Conservation (phyloP, 2,329 filamentous ascomycete genomes). For the Exophiala xenobiotica region DNA sequence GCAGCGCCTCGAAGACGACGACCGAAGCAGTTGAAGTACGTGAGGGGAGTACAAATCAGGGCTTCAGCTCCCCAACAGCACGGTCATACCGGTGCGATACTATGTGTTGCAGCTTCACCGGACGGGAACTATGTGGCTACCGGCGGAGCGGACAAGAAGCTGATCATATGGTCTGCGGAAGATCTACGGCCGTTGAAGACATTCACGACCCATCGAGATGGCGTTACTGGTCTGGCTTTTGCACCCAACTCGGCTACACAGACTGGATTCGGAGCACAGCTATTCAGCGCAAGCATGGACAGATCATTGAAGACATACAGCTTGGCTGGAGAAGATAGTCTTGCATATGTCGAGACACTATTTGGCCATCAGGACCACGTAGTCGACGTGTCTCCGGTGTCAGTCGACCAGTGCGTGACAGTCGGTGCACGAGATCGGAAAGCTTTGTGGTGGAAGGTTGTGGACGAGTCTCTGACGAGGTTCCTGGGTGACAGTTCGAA, state of each 20-base stretch:
- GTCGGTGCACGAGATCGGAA: conserved; percentile 90
- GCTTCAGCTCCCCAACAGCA: conserved; percentile 51
- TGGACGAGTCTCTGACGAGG: conserved; percentile 91
- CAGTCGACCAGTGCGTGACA: conserved; percentile 83
- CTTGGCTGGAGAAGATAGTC: conserved; percentile 65
- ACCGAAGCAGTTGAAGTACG: conserved; percentile 51
- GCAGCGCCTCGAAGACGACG: conserved; percentile 38
- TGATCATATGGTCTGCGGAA: conserved; percentile 85
- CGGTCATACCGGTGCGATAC: conserved; percentile 76
- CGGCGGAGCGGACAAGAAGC: conserved; percentile 76
- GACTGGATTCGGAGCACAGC: conserved; percentile 65
- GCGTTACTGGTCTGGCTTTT: conserved; percentile 81
- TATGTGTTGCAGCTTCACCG: conserved; percentile 80
- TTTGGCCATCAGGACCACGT: conserved; percentile 95
- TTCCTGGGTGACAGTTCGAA: conserved; percentile 73
- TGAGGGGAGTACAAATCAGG: conserved; percentile 43
- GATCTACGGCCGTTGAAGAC: conserved; percentile 76
- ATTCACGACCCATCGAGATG: conserved; percentile 88
- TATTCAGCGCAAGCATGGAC: conserved; percentile 89
- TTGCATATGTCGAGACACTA: conserved; percentile 91
- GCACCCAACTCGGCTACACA: conserved; percentile 65
- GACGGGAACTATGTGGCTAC: conserved; percentile 91
- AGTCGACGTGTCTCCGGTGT: conserved; percentile 76
- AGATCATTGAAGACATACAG: conserved; percentile 95
- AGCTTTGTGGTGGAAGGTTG: conserved; percentile 91